Base-by-base conservation (phyloP, 768 basidiomycete genomes). In the Phanerochaete sordida region DNA sequence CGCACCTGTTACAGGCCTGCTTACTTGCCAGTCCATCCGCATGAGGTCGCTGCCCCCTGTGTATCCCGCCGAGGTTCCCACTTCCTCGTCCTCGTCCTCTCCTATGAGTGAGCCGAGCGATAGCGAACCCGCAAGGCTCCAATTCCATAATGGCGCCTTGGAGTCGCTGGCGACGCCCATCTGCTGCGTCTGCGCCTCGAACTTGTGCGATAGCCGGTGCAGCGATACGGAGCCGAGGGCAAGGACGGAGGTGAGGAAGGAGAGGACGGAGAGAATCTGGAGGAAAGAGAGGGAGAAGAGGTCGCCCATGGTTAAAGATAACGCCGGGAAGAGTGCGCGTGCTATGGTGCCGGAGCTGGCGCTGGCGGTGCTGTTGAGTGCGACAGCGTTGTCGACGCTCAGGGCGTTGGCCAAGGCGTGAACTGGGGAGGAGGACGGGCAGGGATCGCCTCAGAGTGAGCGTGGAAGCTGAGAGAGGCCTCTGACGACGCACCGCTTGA, bases 21-120 rank as follows among this genome's bases (percentile, higher is more conserved):
- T 56, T 23, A 66, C 48, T 56, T 68, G 67, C 69, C 69, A 70
- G 48, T 70, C 60, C 65, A 70, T 67, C 13, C 66, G 56, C n/a
- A 66, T 54, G 24, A 70, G 61, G 13, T 67, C 65, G 28, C 62
- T 49, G 9, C 69, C 69, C n/a, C 66, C 69, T 4, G 62, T 62
- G 47, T 69, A 70, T 27, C 64, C 65, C 24, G 28, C 54, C 1
- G 27, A 16, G 1, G 39, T 37, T 15, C 46, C 33, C 1, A 50
- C 27, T 26, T 67, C 60, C 15, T 61, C 63, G 33, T 61, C 58
- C 21, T 67, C 65, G 56, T 70, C 66, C 61, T 70, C 69, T 51
- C 69, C 69, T 26, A 70, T 62, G 47, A 70, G 61, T 2, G 66
- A 51, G 51, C 59, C 62, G 37, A 70, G 57, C 12, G 69, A 70